These are phyloP conservation scores for Cryptosporidium andersoni DNA, from an alignment of 169 alveolate genomes.

Conservation along the genomic window DNA sequence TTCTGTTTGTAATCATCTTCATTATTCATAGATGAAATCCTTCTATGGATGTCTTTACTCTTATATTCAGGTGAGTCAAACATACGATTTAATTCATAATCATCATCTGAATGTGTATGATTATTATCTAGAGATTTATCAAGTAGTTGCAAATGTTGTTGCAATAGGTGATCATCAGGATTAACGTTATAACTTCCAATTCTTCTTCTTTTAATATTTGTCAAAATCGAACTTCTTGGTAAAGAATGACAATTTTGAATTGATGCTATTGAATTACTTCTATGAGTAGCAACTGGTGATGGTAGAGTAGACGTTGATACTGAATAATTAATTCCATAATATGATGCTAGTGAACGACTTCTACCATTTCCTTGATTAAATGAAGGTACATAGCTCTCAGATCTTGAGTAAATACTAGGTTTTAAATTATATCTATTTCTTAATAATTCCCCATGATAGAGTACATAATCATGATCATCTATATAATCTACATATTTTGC, in stretches of 20 bases:
- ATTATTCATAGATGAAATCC: too few relatives aligned
- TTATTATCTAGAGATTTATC: conserved; percentile 52
- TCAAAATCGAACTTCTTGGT: background rate
- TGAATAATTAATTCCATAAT: conserved; percentile 19
- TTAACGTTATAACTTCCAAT: conserved; percentile 34
- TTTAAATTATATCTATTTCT: conserved; percentile 38
- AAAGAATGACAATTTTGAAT: background rate
- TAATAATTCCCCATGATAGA: conserved; percentile 47
- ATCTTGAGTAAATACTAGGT: too few relatives aligned
- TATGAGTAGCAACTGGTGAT: conserved; percentile 1
- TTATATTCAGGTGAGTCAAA: background rate
- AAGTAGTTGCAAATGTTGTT: conserved; percentile 55
- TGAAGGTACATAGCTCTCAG: background rate
- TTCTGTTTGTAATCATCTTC: too few relatives aligned
- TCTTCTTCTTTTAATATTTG: conserved; percentile 30
- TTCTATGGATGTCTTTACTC: too few relatives aligned
- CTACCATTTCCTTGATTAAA: background rate
- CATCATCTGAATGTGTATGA: background rate
- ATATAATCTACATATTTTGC: background rate
- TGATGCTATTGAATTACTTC: conserved; percentile 37
- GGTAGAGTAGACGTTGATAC: background rate
- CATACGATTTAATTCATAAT: conserved; percentile 25
- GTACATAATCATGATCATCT: conserved; percentile 27
- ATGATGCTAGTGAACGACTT: conserved; percentile 58
- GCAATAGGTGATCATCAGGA: conserved; percentile 22